A percentile compares a stretch with the other conserved stretches of the same genome.
Evolutionary conservation across 2,329 filamentous ascomycete genomes (phyloP).

Genomic region (Aspergillus neotritici): DNA sequence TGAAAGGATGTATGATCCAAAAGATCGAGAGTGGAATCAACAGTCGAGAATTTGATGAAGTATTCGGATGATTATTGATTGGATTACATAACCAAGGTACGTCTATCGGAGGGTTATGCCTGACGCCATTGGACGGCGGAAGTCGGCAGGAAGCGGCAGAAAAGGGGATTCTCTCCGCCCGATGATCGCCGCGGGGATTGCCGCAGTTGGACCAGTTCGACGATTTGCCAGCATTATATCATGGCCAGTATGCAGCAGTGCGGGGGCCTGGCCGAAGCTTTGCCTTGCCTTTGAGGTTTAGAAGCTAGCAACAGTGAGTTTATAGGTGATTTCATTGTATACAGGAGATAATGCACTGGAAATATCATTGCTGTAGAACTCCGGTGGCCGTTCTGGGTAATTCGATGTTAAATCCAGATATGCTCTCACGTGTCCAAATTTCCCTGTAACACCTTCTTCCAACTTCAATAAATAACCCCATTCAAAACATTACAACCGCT

Average conservation of each 20-base stretch:
- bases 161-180: slow-evolving; percentile 8
- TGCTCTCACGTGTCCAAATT: too few relatives aligned
- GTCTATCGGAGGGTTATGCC: slow-evolving; percentile 26
- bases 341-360: too few relatives aligned
- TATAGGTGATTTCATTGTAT: too few relatives aligned
- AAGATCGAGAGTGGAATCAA: background rate
- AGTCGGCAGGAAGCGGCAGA: slow-evolving; percentile 24
- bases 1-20: background rate
- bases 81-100: slow-evolving; percentile 19
- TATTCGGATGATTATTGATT: slow-evolving; percentile 1
- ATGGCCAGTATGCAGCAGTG: slow-evolving; percentile 59
- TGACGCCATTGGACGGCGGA: slow-evolving; percentile 25
- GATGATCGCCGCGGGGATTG: slow-evolving; percentile 11
- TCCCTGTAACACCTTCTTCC: too few relatives aligned
- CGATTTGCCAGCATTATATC: too few relatives aligned
- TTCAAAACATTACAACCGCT: too few relatives aligned
- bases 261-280: slow-evolving; percentile 55
- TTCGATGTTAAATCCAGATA: too few relatives aligned
- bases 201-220: too few relatives aligned
- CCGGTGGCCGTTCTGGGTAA: too few relatives aligned
- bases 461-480: too few relatives aligned
- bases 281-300: background rate
- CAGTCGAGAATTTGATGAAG: slow-evolving; percentile 1
- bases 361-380: too few relatives aligned
- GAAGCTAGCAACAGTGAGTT: too few relatives aligned